Conservation (phyloP, 2,329 filamentous ascomycete genomes). For the Colletotrichum musae region DNA sequence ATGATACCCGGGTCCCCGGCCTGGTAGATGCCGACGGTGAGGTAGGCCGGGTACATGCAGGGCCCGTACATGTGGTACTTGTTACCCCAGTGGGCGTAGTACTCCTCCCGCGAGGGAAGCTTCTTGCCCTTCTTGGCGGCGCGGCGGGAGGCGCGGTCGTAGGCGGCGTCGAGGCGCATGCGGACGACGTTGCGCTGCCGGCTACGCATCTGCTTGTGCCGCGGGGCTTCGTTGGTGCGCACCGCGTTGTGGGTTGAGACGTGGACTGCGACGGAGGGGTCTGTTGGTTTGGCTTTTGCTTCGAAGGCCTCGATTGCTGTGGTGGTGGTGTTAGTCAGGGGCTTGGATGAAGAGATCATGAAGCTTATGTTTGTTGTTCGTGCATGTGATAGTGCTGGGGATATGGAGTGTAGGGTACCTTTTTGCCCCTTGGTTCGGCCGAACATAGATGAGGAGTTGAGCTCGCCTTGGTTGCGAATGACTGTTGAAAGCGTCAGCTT, state of each 20-base stretch:
- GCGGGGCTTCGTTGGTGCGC: slow-evolving; percentile 43
- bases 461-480: slow-evolving; percentile 70
- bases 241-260: slow-evolving; percentile 83
- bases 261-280: slow-evolving; percentile 67
- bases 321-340: neutral
- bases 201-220: slow-evolving; percentile 48
- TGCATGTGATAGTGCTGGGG: too few species aligned
- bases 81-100: slow-evolving; percentile 69
- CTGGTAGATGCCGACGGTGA: slow-evolving; percentile 62
- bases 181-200: slow-evolving; percentile 54
- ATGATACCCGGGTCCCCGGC: slow-evolving; percentile 57
- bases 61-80: slow-evolving; percentile 65
- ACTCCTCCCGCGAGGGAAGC: slow-evolving; percentile 63
- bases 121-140: slow-evolving; percentile 65
- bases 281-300: slow-evolving; percentile 50
- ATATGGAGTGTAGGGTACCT: slow-evolving; percentile 29
- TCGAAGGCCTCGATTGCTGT: slow-evolving; percentile 58
- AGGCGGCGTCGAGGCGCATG: slow-evolving; percentile 65
- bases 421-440: slow-evolving; percentile 62
- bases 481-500: slow-evolving; percentile 47
- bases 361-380: too few species aligned
- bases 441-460: slow-evolving; percentile 60
- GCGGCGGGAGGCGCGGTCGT: slow-evolving; percentile 66
- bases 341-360: neutral
- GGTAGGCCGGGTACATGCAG: slow-evolving; percentile 59